Percentiles rank a stretch among this genome's conserved stretches.
phyloP scores from a whole-genome alignment of 2,329 filamentous ascomycete genomes.

The Leptographium lundbergii region DNA sequence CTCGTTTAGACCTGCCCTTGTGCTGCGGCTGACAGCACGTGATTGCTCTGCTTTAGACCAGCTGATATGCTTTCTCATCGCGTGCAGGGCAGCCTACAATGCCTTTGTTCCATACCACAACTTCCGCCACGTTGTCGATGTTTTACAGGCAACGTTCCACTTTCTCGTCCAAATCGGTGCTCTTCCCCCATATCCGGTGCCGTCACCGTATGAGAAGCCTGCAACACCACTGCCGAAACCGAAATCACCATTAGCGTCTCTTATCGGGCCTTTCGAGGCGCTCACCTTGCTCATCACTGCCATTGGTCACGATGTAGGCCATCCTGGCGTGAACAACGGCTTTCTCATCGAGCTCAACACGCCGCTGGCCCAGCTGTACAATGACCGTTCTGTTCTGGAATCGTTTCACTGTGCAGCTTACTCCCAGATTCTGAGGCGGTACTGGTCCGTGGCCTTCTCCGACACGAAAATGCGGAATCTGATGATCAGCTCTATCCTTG shows the following conservation, averaged over 20 bases:
- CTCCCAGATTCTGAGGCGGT: constrained; percentile 82
- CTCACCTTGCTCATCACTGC: constrained; percentile 84
- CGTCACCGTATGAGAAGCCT: background rate
- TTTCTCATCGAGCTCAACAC: constrained; percentile 88
- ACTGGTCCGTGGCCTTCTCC: constrained; percentile 78
- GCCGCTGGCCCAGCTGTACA: constrained; percentile 88
- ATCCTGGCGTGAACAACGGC: constrained; percentile 95
- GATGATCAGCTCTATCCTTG: constrained; percentile 95
- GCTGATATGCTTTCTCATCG: constrained; percentile 72
- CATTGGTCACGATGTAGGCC: constrained; percentile 96
- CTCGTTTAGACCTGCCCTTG: background rate
- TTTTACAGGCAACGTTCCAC: constrained; percentile 84
- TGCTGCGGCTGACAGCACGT: background rate
- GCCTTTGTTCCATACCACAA: constrained; percentile 96
- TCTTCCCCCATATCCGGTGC: constrained; percentile 52
- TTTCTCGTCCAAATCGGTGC: constrained; percentile 74
- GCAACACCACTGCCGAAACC: constrained; percentile 56
- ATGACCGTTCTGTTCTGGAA: constrained; percentile 91
- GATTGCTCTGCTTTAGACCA: constrained; percentile 41
- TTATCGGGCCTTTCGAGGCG: constrained; percentile 79
- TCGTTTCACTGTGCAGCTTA: constrained; percentile 97
- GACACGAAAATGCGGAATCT: constrained; percentile 70
- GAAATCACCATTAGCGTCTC: constrained; percentile 55
- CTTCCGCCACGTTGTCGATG: constrained; percentile 93
- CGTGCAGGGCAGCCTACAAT: constrained; percentile 90